Evolutionary conservation across 768 basidiomycete genomes (phyloP), one percentile per base, ranked within the genome.

Genomic region (Lactarius psammicola): DNA sequence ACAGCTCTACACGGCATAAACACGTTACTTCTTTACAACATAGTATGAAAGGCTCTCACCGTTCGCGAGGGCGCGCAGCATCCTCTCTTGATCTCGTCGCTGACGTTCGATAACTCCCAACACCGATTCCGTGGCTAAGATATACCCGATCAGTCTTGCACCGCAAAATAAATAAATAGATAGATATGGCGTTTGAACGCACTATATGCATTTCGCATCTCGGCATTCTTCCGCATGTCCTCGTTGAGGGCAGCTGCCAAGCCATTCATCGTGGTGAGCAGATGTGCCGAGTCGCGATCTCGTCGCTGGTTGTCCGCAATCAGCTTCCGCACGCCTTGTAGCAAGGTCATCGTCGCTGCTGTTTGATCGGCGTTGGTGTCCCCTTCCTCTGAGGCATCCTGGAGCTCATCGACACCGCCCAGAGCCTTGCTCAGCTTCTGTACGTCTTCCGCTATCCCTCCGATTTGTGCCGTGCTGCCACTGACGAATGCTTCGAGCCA

Each of bases 401-500:
- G 71, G 34, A 66, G 54, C 46, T 74, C 73, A 18, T 70, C 64
- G 4, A 62, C 53, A 20, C 71, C 65, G 1, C 85, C 85, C 5
- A 91, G 75, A 28, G 82, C 80, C 63, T 77, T 73, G 70, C 84
- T 86, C 28, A 94, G 77, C 30, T 82, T 80, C 40, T 89, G 84
- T 1, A 93, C 77, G 58, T 83, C 83, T 20, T 78, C 78, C 11
- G 85, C 82, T 17, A 92, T 78, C 40, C 78, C 76, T 70, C 88
- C 84, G 28, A 91, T 87, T 68, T 92, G 89, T 17, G 83, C 82
- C 0, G 86, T 87, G n/a, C 88, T 87, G 53, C 87, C 86, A 46
- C 85, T 86, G 44, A 93, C 90, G 73, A 94, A 93, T 3, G 85
- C 78, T 70, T 94, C 93, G 49, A 95, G 81, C 93, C 93, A 95